Conservation (phyloP, 441 rosid genomes). For the Raphanus hybrid region DNA sequence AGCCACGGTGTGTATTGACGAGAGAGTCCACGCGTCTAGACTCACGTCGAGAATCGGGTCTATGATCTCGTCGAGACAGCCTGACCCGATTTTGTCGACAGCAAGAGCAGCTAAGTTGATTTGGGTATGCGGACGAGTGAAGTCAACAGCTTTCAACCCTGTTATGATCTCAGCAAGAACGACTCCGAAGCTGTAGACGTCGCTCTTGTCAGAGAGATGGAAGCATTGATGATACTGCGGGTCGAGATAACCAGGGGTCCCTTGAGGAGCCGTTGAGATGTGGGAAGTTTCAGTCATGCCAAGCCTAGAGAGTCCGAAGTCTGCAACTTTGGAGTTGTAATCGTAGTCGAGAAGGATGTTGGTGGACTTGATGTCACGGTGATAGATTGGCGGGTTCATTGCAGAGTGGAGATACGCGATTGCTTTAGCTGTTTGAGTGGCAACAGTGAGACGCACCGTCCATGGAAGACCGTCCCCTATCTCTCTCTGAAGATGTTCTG, state of each 20-base stretch:
- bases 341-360: conserved; percentile 81
- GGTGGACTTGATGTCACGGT: conserved; percentile 90
- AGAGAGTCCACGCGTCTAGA: conserved; percentile 63
- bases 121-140: conserved; percentile 65
- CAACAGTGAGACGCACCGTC: conserved; percentile 73
- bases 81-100: conserved; percentile 69
- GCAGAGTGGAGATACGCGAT: conserved; percentile 84
- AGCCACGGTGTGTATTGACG: conserved; percentile 68
- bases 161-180: conserved; percentile 88
- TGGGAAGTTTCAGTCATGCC: conserved; percentile 85
- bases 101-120: conserved; percentile 82
- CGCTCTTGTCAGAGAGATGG: conserved; percentile 90
- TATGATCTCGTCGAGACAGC: conserved; percentile 66
- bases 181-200: conserved; percentile 92
- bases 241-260: conserved; percentile 95
- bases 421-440: conserved; percentile 82
- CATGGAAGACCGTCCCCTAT: conserved; percentile 79
- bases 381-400: conserved; percentile 83
- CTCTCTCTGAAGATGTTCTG: conserved; percentile 77
- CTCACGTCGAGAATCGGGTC: conserved; percentile 66
- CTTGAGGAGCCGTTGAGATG: conserved; percentile 97
- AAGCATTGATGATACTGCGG: conserved; percentile 92
- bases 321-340: conserved; percentile 85
- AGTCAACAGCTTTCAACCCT: conserved; percentile 79
- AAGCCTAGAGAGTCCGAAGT: conserved; percentile 88